Conservation (phyloP, 805 yeast genomes). For the Teunomyces stri region DNA sequence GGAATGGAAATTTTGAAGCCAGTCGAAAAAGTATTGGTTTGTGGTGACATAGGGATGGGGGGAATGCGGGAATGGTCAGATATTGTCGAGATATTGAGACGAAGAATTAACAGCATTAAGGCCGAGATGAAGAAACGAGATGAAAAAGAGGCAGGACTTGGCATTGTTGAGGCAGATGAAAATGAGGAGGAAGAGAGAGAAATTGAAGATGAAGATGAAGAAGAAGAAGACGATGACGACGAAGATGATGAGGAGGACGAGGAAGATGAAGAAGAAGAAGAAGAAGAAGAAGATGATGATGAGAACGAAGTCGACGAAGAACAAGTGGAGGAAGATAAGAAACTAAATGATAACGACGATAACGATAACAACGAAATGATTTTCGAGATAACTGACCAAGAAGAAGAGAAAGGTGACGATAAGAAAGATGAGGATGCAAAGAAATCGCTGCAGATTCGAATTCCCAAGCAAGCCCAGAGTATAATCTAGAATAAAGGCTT, state of each 20-base stretch:
- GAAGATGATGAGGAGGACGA: constrained; percentile 35
- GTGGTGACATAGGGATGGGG: constrained; percentile 51
- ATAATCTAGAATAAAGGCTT: constrained; percentile 1
- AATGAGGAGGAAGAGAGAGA: constrained; percentile 36
- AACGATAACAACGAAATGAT: constrained; percentile 17
- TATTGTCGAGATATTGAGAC: constrained; percentile 40
- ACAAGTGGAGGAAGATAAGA: background rate
- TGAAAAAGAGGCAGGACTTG: constrained; percentile 16
- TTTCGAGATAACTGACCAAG: constrained; percentile 21
- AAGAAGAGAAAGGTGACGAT: background rate
- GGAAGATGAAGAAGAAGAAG: constrained; percentile 14
- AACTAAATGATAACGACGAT: constrained; percentile 1
- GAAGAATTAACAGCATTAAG: constrained; percentile 28
- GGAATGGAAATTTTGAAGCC: constrained; percentile 46
- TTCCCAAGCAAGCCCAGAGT: constrained; percentile 6
- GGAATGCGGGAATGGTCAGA: constrained; percentile 51
- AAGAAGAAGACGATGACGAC: constrained; percentile 37
- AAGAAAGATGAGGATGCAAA: background rate
- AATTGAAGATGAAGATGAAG: constrained; percentile 38
- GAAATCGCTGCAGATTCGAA: constrained; percentile 1
- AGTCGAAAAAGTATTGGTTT: constrained; percentile 45
- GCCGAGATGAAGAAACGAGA: constrained; percentile 22
- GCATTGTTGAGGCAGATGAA: constrained; percentile 28
- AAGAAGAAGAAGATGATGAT: constrained; percentile 13
- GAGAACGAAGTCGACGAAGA: constrained; percentile 5